Evolutionary conservation across 352 stramenopile species (phyloP).

Genomic region (Globisporangium lucens): DNA sequence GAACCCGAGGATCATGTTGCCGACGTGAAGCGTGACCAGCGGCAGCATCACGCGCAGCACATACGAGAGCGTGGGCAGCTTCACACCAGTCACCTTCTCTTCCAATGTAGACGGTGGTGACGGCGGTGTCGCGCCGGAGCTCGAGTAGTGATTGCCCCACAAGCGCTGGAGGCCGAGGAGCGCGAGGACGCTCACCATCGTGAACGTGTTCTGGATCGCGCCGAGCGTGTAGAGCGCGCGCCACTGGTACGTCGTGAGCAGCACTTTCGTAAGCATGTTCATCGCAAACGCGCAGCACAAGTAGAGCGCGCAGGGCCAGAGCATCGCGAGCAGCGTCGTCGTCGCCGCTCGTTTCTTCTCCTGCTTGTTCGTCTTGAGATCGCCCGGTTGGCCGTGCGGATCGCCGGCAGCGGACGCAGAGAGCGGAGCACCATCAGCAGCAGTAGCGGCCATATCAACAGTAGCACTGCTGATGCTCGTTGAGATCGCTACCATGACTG

Average conservation of each 20-base stretch:
- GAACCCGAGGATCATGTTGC: constrained; percentile 69
- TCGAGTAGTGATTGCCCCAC: neutral
- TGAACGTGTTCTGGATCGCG: constrained; percentile 64
- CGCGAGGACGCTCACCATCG: constrained; percentile 34
- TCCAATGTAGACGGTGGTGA: neutral
- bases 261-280: constrained; percentile 76
- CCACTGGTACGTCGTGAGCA: constrained; percentile 65
- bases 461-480: neutral
- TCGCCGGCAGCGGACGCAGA: neutral
- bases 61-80: constrained; percentile 10
- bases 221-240: constrained; percentile 56
- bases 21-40: constrained; percentile 47
- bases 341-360: neutral
- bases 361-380: neutral
- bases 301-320: constrained; percentile 70
- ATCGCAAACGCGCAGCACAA: constrained; percentile 65
- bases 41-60: constrained; percentile 41
- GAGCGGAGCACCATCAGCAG: neutral
- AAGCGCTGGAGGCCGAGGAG: constrained; percentile 24
- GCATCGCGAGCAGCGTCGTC: constrained; percentile 22
- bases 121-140: neutral
- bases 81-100: neutral
- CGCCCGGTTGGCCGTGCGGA: neutral
- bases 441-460: neutral
- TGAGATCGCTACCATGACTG: neutral